These are phyloP conservation scores for Chlorella vulgaris DNA, from an alignment of 139 green algal species.

Conservation along the genomic window DNA sequence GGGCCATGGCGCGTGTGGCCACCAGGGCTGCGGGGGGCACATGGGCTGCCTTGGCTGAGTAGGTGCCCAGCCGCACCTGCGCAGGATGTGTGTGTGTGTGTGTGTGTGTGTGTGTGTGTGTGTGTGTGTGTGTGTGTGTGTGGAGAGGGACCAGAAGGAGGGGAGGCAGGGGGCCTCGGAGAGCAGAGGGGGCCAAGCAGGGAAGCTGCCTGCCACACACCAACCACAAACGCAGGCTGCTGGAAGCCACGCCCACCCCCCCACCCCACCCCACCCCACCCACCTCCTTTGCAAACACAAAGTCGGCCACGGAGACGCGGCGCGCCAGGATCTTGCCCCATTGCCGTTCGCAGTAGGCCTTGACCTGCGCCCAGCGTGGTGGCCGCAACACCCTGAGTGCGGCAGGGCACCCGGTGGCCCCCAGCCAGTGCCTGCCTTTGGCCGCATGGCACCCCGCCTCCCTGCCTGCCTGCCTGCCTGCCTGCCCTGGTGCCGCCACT, in stretches of 20 bases:
- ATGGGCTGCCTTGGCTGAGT: conserved; percentile 60
- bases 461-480: neutral
- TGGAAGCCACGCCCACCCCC: neutral
- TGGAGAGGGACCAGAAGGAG: neutral
- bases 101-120: no score
- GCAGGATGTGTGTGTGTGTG: no score
- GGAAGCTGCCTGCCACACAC: neutral
- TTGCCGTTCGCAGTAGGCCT: conserved; percentile 82
- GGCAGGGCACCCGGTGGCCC: no score
- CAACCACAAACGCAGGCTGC: neutral
- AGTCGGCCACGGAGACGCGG: conserved; percentile 87
- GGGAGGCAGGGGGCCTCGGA: neutral
- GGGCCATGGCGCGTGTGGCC: conserved; percentile 86
- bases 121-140: no score
- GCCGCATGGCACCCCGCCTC: neutral
- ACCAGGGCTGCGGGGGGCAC: conserved; percentile 91
- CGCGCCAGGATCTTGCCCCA: conserved; percentile 87
- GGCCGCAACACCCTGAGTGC: no score
- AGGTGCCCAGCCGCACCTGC: conserved; percentile 76
- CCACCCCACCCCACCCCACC: neutral
- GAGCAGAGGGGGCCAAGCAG: neutral
- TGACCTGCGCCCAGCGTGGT: conserved; percentile 62
- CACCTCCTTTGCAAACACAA: conserved; percentile 92
- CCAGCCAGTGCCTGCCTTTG: neutral
- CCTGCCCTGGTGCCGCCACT: no score